Evolutionary conservation across 177 flowering plant genomes (phyloP), one percentile per base, ranked within the genome.

Genomic region (Telopea speciosissima): DNA sequence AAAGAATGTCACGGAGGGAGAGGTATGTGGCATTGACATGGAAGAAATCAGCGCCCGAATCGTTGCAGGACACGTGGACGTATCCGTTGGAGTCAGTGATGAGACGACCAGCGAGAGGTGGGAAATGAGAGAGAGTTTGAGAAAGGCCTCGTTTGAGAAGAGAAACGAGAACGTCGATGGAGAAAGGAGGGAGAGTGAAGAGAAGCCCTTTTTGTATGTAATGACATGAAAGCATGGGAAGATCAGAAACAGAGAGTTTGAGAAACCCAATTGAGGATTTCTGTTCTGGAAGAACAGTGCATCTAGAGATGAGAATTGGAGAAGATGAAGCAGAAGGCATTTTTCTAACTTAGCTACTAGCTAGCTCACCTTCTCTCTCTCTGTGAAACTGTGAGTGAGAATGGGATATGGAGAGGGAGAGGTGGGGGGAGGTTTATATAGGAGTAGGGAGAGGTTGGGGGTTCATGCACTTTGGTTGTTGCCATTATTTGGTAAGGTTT

Each of bases 201-300:
- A 93, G 76, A 17, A 87, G 85, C 0, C 98, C 98, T 74, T 93
- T 93, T 73, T 93, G 98, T 28, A 93, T 93, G 85, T 93, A 93
- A 8, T 91, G 96, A 67, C 97, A 91, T 0, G 98, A 89, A 69
- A 93, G 94, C 98, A 93, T 93, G 23, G 97, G 96, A 21, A 93
- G 87, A 65, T 93, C 98, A 3, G 97, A 91, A 54, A 90, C 94
- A 1, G 98, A 90, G 77, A 93, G 96, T 66, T 78, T 89, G 10
- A 90, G 84, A 24, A 79, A 26, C 16, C 63, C 62, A 45, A 82
- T 61, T 3, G 79, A 1, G 66, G 94, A 84, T 49, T 68, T 73
- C 9, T 76, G 75, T 21, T 79, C 76, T 0, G 97, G 97, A 31
- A 52, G 65, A 5, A 93, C 70, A 0, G 80, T 86, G 84, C 81